Conservation (phyloP, 2,329 filamentous ascomycete species). For the Raffaelea arxii region DNA sequence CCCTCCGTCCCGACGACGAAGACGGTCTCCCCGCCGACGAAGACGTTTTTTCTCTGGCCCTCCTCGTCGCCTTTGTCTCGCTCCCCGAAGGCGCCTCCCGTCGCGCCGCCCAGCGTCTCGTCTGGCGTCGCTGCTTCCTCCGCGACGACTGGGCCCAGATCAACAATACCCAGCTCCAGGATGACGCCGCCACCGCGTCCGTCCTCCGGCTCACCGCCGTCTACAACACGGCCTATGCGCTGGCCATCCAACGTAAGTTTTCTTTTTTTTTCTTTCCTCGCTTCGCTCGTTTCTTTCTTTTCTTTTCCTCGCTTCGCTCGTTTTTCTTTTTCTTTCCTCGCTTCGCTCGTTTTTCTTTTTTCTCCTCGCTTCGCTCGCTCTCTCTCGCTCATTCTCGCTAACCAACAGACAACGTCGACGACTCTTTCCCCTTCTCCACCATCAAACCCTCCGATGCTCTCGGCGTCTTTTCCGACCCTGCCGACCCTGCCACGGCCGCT, state of each 20-base stretch:
- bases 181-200: conserved; percentile 57
- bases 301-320: not conserved
- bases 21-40: no score
- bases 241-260: conserved; percentile 53
- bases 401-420: conserved; percentile 18
- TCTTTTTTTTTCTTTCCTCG: conserved; percentile 35
- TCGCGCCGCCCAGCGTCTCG: conserved; percentile 47
- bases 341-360: no score
- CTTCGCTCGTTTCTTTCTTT: conserved; percentile 11
- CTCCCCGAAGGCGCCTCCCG: conserved; percentile 46
- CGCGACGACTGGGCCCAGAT: conserved; percentile 76
- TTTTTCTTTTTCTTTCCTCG: no score
- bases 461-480: conserved; percentile 50
- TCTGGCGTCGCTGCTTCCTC: conserved; percentile 83
- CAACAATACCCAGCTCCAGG: conserved; percentile 67
- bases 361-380: no score
- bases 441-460: conserved; percentile 43
- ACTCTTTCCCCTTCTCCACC: conserved; percentile 28
- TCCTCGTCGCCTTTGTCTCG: conserved; percentile 49
- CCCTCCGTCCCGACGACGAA: conserved; percentile 28
- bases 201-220: conserved; percentile 56
- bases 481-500: conserved; percentile 34
- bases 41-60: conserved; percentile 66
- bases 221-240: conserved; percentile 55
- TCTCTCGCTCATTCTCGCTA: conserved; percentile 18